Base-by-base conservation (phyloP, 148 eudicot genomes). In the Salicornia ramosissima region DNA sequence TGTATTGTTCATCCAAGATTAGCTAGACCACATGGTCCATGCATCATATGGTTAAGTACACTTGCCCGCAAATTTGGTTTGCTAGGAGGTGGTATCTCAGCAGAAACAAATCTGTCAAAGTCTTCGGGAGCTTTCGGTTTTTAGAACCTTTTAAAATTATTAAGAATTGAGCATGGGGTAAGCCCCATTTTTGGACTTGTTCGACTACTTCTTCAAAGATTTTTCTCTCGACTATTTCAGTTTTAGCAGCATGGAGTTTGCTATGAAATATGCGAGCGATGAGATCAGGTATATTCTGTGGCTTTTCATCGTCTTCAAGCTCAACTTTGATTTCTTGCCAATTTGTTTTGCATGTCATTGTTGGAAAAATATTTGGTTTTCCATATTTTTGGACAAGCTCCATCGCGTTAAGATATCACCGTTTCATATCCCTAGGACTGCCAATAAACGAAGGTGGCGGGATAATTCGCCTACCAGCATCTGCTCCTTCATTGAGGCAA, bases 361-460 rank as follows among this genome's bases (percentile, higher is more conserved):
- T 59, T 0, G 19, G 6, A n/a, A 59, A 31, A 5, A 59, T 19
- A 30, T 59, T 42, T 1, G 42, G 64, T 15, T 59, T n/a, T n/a
- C n/a, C n/a, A n/a, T n/a, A n/a, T n/a, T n/a, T n/a, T n/a, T n/a
- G n/a, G n/a, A n/a, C n/a, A n/a, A n/a, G n/a, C n/a, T n/a, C n/a
- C n/a, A n/a, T n/a, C n/a, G 71, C 65, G 31, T 74, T 58, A 0
- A 59, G 9, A 25, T 66, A 74, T 0, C 77, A 5, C 0, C 51
- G 7, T 0, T 14, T 10, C 54, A 71, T 26, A 10, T 71, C 67
- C 2, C 68, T 1, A 2, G 51, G 68, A 1, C 57, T 45, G 7
- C 66, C 51, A n/a, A 72, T 49, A 26, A 72, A 72, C 0, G 50
- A 49, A 11, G 69, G 26, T 0, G 75, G 62, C n/a, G n/a, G n/a